Base-by-base conservation (phyloP, 768 basidiomycete species). In the Podaxis sp. region DNA sequence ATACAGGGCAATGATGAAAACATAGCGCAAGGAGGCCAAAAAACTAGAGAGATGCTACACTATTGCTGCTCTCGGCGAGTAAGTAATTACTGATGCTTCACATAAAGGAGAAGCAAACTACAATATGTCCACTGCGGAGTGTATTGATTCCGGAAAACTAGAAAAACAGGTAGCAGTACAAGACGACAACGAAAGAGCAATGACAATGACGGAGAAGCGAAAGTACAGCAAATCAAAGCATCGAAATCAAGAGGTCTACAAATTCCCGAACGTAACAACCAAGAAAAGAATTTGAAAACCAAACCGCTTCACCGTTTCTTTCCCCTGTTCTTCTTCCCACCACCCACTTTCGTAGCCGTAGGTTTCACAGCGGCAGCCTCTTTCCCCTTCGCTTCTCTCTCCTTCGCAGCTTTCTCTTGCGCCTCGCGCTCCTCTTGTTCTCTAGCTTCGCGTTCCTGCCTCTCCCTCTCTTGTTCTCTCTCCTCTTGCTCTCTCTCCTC, bases 351-450 rank as follows among this genome's bases (percentile, higher is more conserved):
- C 11, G 56, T 41, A 57, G 62, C 48, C 20, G 44, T 33, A 52
- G 41, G 22, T 7, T 30, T 46, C 13, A 44, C 44, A 26, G 30
- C 63, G 6, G 56, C 51, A 20, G 60, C 54, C 48, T 56, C 52
- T 53, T 72, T 74, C 61, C 65, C 65, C 33, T 62, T 65, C 65
- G 69, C 68, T 0, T 62, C 65, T 28, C 66, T 68, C n/a, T 65
- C 54, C 53, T 72, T 68, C 22, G 20, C 30, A 11, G 26, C 53
- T 33, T 33, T 64, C 44, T 60, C 58, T 56, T n/a, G 48, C 2
- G 51, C 58, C 46, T 40, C 58, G 0, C 46, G 58, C 33, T 55
- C 58, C 40, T 52, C 57, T 4, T 24, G 55, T 51, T 63, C 62
- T 40, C 15, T 11, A 17, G 37, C 53, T 44, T 55, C 60, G 6